phyloP scores from a whole-genome alignment of 495 filamentous ascomycete genomes.

The Sabuloglossum arenarium region DNA sequence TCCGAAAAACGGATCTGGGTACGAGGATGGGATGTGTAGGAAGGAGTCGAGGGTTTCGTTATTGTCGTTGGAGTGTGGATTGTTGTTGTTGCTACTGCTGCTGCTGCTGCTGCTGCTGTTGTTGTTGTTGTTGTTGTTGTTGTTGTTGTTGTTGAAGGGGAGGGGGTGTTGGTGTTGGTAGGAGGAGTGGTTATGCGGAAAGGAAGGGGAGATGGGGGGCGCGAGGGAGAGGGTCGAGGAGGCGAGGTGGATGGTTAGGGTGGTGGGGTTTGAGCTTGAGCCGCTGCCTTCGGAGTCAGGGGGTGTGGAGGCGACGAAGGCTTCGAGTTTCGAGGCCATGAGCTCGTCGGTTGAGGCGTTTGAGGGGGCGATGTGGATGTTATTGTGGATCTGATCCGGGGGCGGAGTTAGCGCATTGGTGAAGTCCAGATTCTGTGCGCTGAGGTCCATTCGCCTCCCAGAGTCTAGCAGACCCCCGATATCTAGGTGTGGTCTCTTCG shows the following conservation, averaged over 20 bases:
- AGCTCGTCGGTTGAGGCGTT: slow-evolving; percentile 3
- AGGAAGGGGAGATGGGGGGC: too few species aligned
- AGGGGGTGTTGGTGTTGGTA: too few species aligned
- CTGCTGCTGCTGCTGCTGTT: slow-evolving; percentile 5
- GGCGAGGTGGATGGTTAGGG: neutral
- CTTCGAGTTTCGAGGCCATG: slow-evolving; percentile 10
- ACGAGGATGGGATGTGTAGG: neutral
- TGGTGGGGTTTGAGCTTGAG: neutral
- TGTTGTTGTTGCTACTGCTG: slow-evolving; percentile 9
- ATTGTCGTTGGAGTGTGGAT: neutral
- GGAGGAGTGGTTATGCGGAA: too few species aligned
- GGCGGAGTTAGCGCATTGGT: slow-evolving; percentile 18
- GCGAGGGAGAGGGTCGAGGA: neutral
- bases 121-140: too few species aligned
- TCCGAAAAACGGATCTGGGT: neutral
- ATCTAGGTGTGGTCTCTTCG: neutral
- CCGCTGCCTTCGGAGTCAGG: slow-evolving; percentile 8
- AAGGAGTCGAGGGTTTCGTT: slow-evolving; percentile 2
- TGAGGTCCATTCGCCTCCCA: slow-evolving; percentile 8
- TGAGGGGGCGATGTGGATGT: slow-evolving; percentile 12
- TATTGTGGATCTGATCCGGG: slow-evolving; percentile 17
- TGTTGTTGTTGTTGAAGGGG: too few species aligned
- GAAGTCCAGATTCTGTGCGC: slow-evolving; percentile 2
- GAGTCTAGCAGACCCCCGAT: slow-evolving; percentile 15
- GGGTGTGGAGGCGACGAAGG: slow-evolving; percentile 21